Evolutionary conservation across 306 rosid species (phyloP), one percentile per base, ranked within the genome.

Genomic region (Sophora flavescens): DNA sequence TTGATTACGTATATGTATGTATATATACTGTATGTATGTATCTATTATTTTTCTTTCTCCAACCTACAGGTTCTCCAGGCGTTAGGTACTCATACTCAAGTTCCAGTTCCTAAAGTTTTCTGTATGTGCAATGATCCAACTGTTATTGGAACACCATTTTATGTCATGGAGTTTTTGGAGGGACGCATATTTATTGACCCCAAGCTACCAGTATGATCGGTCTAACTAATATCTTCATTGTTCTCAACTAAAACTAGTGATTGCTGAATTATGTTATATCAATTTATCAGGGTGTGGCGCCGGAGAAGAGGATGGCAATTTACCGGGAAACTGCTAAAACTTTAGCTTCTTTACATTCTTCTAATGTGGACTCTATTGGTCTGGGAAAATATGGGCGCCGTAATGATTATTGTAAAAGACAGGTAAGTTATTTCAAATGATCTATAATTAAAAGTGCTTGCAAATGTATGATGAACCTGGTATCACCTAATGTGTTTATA

Each of bases 141-240:
- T 64, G 88, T 90, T 18, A 88, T 92, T 60, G 99, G 99, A 72
- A 90, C 97, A 39, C 75, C 90, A 10, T 95, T 95, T 84, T 95
- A 95, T 84, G 79, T 95, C 81, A 95, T 95, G 99, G 97, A 95
- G 83, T 95, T 50, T 82, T 79, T 95, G 92, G 91, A 95, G 36
- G 99, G 99, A 32, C 97, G 96, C 73, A 89, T 95, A 78, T 89
- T 86, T 59, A 8, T 92, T 14, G 96, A 95, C 81, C 80, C 96
- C 69, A 81, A 67, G 76, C 86, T 95, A 77, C 96, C 91, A 41
- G 99, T 95, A 90, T 76, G 88, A 42, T 63, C 80, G 80, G 16
- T 38, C 22, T 39, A 39, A 15, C 41, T 30, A 36, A 67, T 66
- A 35, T 68, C 33, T 58, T 74, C 15, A 13, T 44, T 63, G 51